Evolutionary conservation across 2,329 filamentous ascomycete genomes (phyloP).

Genomic region (Lasiodiplodia sp.): DNA sequence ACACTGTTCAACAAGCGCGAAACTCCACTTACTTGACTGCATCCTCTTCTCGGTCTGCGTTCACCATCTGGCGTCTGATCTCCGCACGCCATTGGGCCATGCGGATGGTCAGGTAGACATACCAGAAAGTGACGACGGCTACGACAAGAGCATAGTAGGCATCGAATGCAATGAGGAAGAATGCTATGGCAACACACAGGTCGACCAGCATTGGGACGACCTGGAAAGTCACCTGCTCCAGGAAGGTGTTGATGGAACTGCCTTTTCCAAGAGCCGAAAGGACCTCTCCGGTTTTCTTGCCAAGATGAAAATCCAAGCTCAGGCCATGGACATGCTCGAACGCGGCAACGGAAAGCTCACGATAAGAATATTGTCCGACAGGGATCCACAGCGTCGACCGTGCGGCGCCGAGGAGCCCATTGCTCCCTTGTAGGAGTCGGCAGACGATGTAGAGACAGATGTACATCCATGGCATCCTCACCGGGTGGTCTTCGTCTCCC

Average conservation of each 20-base stretch:
- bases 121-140: slow-evolving; percentile 90
- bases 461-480: slow-evolving; percentile 72
- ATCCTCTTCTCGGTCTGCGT: slow-evolving; percentile 92
- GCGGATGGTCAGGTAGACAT: slow-evolving; percentile 94
- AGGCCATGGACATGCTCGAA: slow-evolving; percentile 97
- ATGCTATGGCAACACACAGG: slow-evolving; percentile 81
- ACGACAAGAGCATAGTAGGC: slow-evolving; percentile 90
- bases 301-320: slow-evolving; percentile 94
- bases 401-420: slow-evolving; percentile 83
- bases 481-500: slow-evolving; percentile 51
- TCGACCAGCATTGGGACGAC: slow-evolving; percentile 95
- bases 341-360: slow-evolving; percentile 89
- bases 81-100: slow-evolving; percentile 94
- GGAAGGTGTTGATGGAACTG: slow-evolving; percentile 92
- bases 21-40: slow-evolving; percentile 76
- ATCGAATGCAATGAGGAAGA: slow-evolving; percentile 81
- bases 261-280: slow-evolving; percentile 96
- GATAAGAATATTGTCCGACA: slow-evolving; percentile 95
- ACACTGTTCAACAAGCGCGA: background rate
- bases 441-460: slow-evolving; percentile 80
- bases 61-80: slow-evolving; percentile 91
- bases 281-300: slow-evolving; percentile 96
- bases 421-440: slow-evolving; percentile 84
- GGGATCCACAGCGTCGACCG: slow-evolving; percentile 93
- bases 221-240: slow-evolving; percentile 96